Evolutionary conservation across 148 eudicot species (phyloP).

Genomic region (Fallopia convolvulus): DNA sequence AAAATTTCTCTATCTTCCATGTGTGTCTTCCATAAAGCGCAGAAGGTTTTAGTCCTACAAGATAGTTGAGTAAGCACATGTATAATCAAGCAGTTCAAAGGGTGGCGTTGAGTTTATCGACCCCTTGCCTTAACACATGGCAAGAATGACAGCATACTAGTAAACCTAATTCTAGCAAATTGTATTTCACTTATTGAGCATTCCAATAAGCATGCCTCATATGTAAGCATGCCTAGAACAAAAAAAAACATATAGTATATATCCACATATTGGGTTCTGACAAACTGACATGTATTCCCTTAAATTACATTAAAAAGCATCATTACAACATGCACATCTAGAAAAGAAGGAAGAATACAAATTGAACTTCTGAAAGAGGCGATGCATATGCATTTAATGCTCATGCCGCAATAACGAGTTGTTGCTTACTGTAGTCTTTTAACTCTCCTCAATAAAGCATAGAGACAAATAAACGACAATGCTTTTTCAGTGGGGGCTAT

Average conservation of each 20-base stretch:
- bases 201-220: background rate
- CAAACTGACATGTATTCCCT: background rate
- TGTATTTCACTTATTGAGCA: background rate
- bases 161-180: background rate
- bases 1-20: conserved; percentile 83
- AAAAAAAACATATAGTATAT: background rate
- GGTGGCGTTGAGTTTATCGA: no score
- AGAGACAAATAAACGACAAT: background rate
- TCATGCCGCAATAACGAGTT: background rate
- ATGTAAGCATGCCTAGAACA: background rate
- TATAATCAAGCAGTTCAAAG: background rate
- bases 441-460: background rate
- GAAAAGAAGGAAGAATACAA: background rate
- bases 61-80: conserved; percentile 4
- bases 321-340: background rate
- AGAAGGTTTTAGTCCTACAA: conserved; percentile 70
- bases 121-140: background rate
- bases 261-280: background rate
- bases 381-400: background rate
- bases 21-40: conserved; percentile 70
- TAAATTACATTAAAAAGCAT: background rate
- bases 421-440: background rate
- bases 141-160: background rate
- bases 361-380: background rate
- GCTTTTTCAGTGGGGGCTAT: background rate